phyloP scores from a whole-genome alignment of 2,329 filamentous ascomycete genomes.

The Alternaria arborescens region DNA sequence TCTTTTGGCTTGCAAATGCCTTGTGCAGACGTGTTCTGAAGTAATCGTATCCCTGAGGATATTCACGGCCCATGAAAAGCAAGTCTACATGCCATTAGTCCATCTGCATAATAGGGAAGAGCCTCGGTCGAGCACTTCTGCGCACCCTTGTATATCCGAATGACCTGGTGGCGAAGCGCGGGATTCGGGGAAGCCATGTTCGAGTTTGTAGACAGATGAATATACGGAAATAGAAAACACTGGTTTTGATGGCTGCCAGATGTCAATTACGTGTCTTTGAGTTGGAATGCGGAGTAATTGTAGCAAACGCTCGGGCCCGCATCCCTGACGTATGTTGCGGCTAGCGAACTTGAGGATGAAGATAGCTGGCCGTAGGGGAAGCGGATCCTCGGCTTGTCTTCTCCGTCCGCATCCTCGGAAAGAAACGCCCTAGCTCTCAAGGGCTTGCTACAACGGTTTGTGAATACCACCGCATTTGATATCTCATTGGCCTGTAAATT shows the following conservation, averaged over 20 bases:
- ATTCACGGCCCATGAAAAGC: slow-evolving; percentile 82
- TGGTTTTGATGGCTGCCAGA: neutral
- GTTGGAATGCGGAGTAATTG: slow-evolving; percentile 5
- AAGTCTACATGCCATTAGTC: slow-evolving; percentile 68
- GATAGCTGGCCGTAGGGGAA: slow-evolving; percentile 1
- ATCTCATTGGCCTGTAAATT: neutral
- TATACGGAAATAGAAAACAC: neutral
- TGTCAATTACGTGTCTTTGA: neutral
- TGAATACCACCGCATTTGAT: neutral
- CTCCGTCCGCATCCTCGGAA: neutral
- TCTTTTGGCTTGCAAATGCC: slow-evolving; percentile 81
- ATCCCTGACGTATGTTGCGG: slow-evolving; percentile 11
- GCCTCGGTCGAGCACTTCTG: neutral
- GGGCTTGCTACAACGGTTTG: slow-evolving; percentile 1
- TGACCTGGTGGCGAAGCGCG: slow-evolving; percentile 77
- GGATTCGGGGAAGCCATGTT: slow-evolving; percentile 55
- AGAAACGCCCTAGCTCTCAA: neutral
- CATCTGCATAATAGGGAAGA: neutral
- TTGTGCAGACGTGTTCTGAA: slow-evolving; percentile 83
- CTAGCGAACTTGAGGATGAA: neutral
- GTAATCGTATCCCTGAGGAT: slow-evolving; percentile 84
- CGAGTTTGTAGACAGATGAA: neutral
- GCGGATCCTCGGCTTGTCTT: slow-evolving; percentile 12
- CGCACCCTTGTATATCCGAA: slow-evolving; percentile 86
- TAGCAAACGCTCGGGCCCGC: slow-evolving; percentile 7